Base-by-base conservation (phyloP, 2,329 filamentous ascomycete genomes). In the Orbilia blumenaviensis region DNA sequence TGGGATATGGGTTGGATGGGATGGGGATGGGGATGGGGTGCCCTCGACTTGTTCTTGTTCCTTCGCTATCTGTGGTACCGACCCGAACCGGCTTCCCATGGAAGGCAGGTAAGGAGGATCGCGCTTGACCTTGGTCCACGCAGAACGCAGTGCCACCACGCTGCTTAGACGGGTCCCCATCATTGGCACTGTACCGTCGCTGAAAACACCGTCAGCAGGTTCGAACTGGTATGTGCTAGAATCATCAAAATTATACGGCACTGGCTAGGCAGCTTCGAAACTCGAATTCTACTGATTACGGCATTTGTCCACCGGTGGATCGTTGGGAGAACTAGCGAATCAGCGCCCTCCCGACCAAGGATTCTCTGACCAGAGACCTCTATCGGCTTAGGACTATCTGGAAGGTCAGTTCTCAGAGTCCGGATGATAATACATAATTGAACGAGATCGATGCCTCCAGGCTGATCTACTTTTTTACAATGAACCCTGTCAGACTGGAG, bases 41-140 rank as follows among this genome's bases (percentile, higher is more conserved):
- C 42, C 27, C 18, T 56, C 52, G n/a, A n/a, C n/a, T 54, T 52
- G 23, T 44, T 74, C 52, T 54, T 67, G 69, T 74, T 66, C 56
- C 44, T 61, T 62, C 27, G 44, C 54, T 73, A 66, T 67, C 34
- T 77, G 63, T 56, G 58, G 56, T 73, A 74, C 69, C 69, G 69
- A 74, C 69, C 69, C 69, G 69, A 74, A 67, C 62, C 69, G 62
- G 62, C 62, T 74, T 74, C 69, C 69, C 69, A 74, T 74, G 69
- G 69, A 74, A 74, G 69, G 69, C 69, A 74, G 69, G 69, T 74
- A 67, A 66, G 32, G 54, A 74, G 63, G 60, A 48, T 66, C 62
- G 69, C 69, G 69, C 60, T 67, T 67, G 69, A 67, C 69, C 69
- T 74, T 74, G 69, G 69, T 74, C 69, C 52, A 63, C 56, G 63